Conservation (phyloP, 2,329 filamentous ascomycete species). For the Westerdykella ornata region DNA sequence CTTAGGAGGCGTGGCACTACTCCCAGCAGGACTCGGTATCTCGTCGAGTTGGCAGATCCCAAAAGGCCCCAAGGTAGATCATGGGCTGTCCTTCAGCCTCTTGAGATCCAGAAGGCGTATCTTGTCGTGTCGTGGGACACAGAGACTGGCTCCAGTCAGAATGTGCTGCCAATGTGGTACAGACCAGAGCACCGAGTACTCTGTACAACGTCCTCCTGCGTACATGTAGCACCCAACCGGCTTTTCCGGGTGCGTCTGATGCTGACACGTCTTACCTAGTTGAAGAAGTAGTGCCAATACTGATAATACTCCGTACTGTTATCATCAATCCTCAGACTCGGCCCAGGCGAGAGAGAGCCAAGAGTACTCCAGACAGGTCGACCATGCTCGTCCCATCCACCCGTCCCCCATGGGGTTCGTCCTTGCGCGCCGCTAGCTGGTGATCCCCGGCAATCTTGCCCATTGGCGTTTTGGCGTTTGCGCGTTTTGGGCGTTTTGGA, state of each 20-base stretch:
- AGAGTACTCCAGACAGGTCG: constrained; percentile 26
- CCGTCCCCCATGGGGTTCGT: constrained; percentile 35
- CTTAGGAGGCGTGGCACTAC: neutral
- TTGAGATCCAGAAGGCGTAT: no score
- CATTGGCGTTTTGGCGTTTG: constrained; percentile 8
- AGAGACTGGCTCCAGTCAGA: constrained; percentile 5
- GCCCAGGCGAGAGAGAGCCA: constrained; percentile 16
- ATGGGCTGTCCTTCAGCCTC: no score
- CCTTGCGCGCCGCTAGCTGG: constrained; percentile 13
- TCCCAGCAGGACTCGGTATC: neutral
- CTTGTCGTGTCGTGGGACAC: neutral
- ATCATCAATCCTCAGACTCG: constrained; percentile 22
- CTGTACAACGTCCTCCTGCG: constrained; percentile 12
- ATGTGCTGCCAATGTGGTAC: constrained; percentile 17
- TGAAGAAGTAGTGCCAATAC: no score
- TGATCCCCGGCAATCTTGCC: constrained; percentile 15
- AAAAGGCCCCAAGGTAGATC: no score
- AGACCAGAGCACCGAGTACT: no score
- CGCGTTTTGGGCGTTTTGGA: constrained; percentile 8
- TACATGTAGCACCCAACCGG: neutral
- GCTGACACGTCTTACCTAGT: constrained; percentile 7
- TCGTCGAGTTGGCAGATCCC: neutral
- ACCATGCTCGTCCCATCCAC: constrained; percentile 25
- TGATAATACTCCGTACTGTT: no score
- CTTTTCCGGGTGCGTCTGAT: constrained; percentile 5